Percentiles rank a stretch among this genome's conserved stretches.
These are phyloP conservation scores for Botrytis cinerea DNA, from an alignment of 2,329 filamentous ascomycete species.

Conservation along the genomic window DNA sequence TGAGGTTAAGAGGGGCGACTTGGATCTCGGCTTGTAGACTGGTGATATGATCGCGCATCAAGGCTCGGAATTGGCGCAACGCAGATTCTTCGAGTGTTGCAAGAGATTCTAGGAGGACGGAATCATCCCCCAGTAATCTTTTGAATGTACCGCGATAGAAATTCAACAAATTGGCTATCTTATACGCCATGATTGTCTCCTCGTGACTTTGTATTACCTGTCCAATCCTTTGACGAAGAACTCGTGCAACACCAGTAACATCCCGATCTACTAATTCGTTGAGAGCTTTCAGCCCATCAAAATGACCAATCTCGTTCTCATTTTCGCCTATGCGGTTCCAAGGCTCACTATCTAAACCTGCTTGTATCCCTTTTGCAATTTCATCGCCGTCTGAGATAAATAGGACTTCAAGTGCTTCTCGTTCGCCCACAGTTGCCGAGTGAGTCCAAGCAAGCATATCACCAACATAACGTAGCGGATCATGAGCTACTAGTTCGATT, in stretches of 20 bases:
- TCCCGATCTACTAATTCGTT: constrained; percentile 86
- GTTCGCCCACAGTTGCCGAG: constrained; percentile 89
- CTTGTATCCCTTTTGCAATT: constrained; percentile 78
- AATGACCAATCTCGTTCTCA: constrained; percentile 56
- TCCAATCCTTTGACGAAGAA: constrained; percentile 87
- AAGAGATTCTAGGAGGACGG: constrained; percentile 70
- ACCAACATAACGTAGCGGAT: constrained; percentile 86
- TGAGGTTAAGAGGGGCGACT: constrained; percentile 69
- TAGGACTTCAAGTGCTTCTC: constrained; percentile 85
- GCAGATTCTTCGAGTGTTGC: constrained; percentile 71
- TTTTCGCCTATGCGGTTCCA: constrained; percentile 71
- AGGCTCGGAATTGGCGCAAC: constrained; percentile 76
- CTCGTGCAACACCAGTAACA: constrained; percentile 74
- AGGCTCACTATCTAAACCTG: constrained; percentile 77
- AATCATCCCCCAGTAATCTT: constrained; percentile 71
- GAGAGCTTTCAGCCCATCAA: constrained; percentile 79
- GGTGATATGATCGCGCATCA: constrained; percentile 78
- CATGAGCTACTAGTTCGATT: constrained; percentile 91
- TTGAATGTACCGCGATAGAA: constrained; percentile 89
- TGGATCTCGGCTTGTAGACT: constrained; percentile 72
- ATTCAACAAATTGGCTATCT: constrained; percentile 81
- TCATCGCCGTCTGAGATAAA: constrained; percentile 91
- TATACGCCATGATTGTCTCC: constrained; percentile 84
- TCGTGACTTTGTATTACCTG: constrained; percentile 92
- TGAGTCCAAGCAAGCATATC: constrained; percentile 99